Percentiles rank a stretch among this genome's conserved stretches.
Conservation (phyloP, 208 protist genomes). For the Wallacemonas sp. region DNA sequence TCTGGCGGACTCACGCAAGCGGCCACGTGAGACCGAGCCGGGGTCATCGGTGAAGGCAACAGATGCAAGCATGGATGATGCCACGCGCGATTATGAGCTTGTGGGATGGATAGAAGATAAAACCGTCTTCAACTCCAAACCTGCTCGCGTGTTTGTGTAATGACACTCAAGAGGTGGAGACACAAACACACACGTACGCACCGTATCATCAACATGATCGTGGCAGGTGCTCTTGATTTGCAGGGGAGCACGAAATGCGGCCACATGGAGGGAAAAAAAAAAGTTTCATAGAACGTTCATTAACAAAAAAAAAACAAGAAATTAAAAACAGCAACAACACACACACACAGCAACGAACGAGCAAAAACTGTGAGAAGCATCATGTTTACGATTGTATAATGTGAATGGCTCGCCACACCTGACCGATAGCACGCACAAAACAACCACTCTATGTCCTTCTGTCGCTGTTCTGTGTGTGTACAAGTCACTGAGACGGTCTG, state of each 20-base stretch:
- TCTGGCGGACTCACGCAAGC: constrained; percentile 14
- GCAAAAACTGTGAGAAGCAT: neutral
- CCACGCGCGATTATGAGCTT: constrained; percentile 52
- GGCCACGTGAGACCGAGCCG: constrained; percentile 13
- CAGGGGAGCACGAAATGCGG: no score
- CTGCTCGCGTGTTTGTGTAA: constrained; percentile 49
- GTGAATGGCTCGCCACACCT: no score
- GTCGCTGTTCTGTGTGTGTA: no score
- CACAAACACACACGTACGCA: constrained; percentile 4
- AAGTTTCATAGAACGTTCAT: no score
- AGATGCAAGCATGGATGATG: neutral
- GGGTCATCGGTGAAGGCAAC: neutral
- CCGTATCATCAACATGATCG: no score
- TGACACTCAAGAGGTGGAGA: neutral
- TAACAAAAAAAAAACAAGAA: constrained; percentile 17
- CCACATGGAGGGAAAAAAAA: no score
- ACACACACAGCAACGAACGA: neutral
- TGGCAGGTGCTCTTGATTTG: no score
- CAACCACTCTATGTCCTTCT: no score
- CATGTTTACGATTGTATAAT: no score
- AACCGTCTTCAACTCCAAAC: constrained; percentile 75
- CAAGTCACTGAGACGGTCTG: no score
- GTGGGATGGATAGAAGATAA: constrained; percentile 64
- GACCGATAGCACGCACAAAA: no score
- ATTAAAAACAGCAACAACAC: neutral